These are phyloP conservation scores for Pezicula neosporulosa DNA, from an alignment of 2,329 filamentous ascomycete genomes.

Conservation along the genomic window DNA sequence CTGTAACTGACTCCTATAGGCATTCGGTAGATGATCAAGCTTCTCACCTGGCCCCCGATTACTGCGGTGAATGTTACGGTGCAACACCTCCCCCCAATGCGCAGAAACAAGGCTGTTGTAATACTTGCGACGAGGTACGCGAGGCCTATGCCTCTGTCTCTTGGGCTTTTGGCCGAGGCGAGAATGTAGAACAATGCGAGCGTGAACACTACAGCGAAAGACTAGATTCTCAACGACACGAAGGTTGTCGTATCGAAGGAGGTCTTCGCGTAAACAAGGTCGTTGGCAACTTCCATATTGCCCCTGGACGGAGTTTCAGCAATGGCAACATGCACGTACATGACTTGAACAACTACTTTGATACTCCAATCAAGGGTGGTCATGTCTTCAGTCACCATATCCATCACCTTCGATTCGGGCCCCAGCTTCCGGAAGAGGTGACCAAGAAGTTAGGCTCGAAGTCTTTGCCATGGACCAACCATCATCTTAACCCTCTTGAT, in stretches of 20 bases:
- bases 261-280: conserved; percentile 96
- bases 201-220: conserved; percentile 91
- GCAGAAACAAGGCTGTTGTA: conserved; percentile 85
- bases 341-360: conserved; percentile 93
- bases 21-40: conserved; percentile 66
- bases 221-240: conserved; percentile 80
- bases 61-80: conserved; percentile 93
- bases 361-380: conserved; percentile 60
- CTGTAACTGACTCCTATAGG: conserved; percentile 33
- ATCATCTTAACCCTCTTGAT: conserved; percentile 91
- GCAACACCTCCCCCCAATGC: conserved; percentile 69
- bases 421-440: conserved; percentile 76
- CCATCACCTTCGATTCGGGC: conserved; percentile 88
- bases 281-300: conserved; percentile 97
- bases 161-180: conserved; percentile 92
- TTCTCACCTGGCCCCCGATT: conserved; percentile 80
- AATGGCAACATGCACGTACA: conserved; percentile 97
- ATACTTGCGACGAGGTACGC: conserved; percentile 93
- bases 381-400: conserved; percentile 90
- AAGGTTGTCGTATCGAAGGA: conserved; percentile 94
- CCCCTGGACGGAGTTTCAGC: conserved; percentile 92
- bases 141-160: conserved; percentile 86
- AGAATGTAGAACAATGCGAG: conserved; percentile 91
- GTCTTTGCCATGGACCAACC: conserved; percentile 71
- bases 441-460: conserved; percentile 55